Conservation (phyloP, 192 early-diverging fungal species). For the Spinellus fusiger region DNA sequence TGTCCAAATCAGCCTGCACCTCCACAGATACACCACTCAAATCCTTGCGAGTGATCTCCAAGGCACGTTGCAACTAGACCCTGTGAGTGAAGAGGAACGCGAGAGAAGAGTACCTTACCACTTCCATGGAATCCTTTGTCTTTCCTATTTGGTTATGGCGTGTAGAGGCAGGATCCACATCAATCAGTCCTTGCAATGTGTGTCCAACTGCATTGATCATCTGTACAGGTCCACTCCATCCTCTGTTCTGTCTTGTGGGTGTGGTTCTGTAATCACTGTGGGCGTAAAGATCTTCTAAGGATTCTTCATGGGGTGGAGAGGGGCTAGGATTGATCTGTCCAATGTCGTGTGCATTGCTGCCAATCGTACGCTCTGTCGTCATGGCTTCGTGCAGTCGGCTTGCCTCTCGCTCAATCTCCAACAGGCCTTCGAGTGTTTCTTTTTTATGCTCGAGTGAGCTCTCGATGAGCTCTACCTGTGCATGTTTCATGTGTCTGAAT, state of each 20-base stretch:
- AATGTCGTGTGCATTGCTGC: conserved; percentile 10
- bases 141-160: conserved; percentile 85
- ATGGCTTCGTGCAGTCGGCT: conserved; percentile 66
- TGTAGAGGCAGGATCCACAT: conserved; percentile 89
- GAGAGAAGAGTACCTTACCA: conserved; percentile 20
- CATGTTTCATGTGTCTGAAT: conserved; percentile 80
- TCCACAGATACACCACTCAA: conserved; percentile 71
- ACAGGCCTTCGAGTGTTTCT: conserved; percentile 48
- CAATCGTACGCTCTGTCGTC: conserved; percentile 32
- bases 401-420: conserved; percentile 65
- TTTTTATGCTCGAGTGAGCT: conserved; percentile 73
- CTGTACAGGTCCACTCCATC: conserved; percentile 39
- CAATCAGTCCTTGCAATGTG: conserved; percentile 89
- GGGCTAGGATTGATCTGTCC: no score
- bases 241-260: conserved; percentile 11
- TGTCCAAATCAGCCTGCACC: conserved; percentile 84
- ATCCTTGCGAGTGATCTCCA: conserved; percentile 65
- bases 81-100: neutral
- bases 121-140: conserved; percentile 71
- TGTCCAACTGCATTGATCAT: conserved; percentile 54
- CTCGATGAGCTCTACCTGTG: conserved; percentile 74
- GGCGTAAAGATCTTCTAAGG: neutral
- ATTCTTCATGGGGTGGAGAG: no score
- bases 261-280: conserved; percentile 20
- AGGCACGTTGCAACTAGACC: conserved; percentile 39